Evolutionary conservation across 257 asterid species (phyloP).

Genomic region (Nicotiana noctiflora): DNA sequence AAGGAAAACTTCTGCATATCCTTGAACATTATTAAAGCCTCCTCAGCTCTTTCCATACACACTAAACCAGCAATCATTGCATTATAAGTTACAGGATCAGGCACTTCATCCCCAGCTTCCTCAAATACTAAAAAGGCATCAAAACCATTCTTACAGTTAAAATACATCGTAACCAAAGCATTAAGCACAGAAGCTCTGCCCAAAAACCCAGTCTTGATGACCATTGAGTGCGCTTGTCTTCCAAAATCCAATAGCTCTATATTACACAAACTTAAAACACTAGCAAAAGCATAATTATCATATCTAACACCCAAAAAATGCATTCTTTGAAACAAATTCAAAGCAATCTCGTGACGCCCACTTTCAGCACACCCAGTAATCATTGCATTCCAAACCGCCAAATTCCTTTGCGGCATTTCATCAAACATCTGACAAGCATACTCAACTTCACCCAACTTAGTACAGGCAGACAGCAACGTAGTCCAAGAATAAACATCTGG

Average conservation of each 20-base stretch:
- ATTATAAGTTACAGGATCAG: conserved; percentile 60
- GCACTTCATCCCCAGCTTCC: conserved; percentile 37
- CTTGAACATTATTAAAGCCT: conserved; percentile 51
- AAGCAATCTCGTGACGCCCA: conserved; percentile 36
- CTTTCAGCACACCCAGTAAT: conserved; percentile 69
- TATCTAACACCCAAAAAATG: conserved; percentile 40
- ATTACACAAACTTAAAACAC: conserved; percentile 62
- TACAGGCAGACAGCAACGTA: conserved; percentile 60
- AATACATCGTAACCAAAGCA: conserved; percentile 71
- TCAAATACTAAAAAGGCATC: conserved; percentile 54
- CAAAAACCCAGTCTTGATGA: conserved; percentile 52
- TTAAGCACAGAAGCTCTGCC: conserved; percentile 59
- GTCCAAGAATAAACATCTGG: conserved; percentile 84
- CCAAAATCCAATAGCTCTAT: conserved; percentile 43
- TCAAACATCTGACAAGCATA: conserved; percentile 54
- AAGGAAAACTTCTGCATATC: conserved; percentile 43
- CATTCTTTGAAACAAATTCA: conserved; percentile 49
- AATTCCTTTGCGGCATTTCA: conserved; percentile 43
- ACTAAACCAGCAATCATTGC: conserved; percentile 60
- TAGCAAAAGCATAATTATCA: conserved; percentile 72
- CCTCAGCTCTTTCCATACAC: conserved; percentile 43
- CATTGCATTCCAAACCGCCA: conserved; percentile 81
- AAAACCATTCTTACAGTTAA: conserved; percentile 28
- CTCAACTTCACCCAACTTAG: conserved; percentile 56
- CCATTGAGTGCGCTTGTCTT: conserved; percentile 59